Base-by-base conservation (phyloP, 2,329 filamentous ascomycete genomes). In the Claviceps humidiphila region DNA sequence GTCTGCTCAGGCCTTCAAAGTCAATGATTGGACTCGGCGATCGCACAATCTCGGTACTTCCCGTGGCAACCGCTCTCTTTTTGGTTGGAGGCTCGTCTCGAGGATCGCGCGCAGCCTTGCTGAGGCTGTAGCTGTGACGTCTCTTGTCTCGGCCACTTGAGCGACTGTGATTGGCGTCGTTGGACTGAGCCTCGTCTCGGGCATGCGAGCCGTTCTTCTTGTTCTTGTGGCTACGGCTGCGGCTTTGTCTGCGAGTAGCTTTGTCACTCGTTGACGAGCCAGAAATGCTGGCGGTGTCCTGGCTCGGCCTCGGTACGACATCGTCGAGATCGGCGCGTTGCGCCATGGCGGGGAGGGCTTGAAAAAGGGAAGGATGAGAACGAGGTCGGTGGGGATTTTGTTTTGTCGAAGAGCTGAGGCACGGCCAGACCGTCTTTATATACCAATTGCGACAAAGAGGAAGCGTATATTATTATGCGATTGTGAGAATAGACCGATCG, bases 51-150 rank as follows among this genome's bases (percentile, higher is more conserved):
- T 57, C 41, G 50, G 53, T 46, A 51, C 56, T 16, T 53, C 51
- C 55, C 24, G 58, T 55, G 22, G 51, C 53, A 39, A 61, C 16
- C 17, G 58, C 44, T 57, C 66, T 68, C 63, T 70, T 70, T 62
- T 68, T 70, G 47, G 62, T 57, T 3, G 67, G 61, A 2, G 74
- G 73, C 58, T 78, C 72, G 60, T 82, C 79, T 53, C 76, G 70
- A 16, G 77, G 77, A 60, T 82, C 80, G 54, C 79, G 71, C n/a
- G 78, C 78, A 4, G 79, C 77, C 58, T 81, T 81, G 68, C 75
- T 77, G 52, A 81, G 61, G 63, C 77, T 82, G 43, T 72, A 70
- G 63, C 77, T 82, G 43, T 72, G 71, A 53, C 74, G 71, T 47
- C 77, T 71, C 63, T 74, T 69, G 22, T 62, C 59, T 8, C 65